Evolutionary conservation across 2,329 filamentous ascomycete species (phyloP), one percentile per base, ranked within the genome.

Genomic region (Botrytis paeoniae): DNA sequence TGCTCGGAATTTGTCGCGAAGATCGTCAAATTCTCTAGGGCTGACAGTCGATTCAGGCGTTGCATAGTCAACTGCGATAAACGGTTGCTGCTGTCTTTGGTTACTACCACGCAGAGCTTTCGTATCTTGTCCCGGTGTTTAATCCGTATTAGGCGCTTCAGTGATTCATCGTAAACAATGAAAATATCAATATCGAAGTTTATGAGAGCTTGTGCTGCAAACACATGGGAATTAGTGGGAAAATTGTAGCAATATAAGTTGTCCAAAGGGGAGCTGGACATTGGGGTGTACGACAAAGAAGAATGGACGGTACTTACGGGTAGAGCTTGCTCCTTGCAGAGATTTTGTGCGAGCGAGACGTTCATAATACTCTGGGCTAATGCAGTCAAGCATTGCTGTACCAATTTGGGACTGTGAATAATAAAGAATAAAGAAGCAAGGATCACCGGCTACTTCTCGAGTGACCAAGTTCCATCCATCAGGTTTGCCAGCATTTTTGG

Each of bases 111-210:
- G 14, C 59, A 54, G 14, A 64, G 37, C 29, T 8, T 54, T 37
- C 18, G 43, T 65, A 71, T 64, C 14, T 3, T 25, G 16, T 54
- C 14, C 35, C 18, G 29, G 35, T 64, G 4, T 39, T 45, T 7
- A 32, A 70, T 51, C 22, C 12, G 8, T 45, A 9, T 45, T 22
- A 45, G 43, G 43, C 20, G 7, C 43, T 16, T 22, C 43, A 22
- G 43, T 45, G 20, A 20, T 22, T 18, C 18, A 9, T 45, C 43
- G 43, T 18, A 18, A 43, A 43, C 41, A 25, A 64, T 22, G 16
- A 71, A 10, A 8, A 35, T 20, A 57, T 71, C 69, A n/a, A 71
- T 25, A 32, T 64, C 18, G n/a, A 71, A 71, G n/a, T 65, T 18
- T 3, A 43, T 6, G 10, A 29, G n/a, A 35, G 37, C 60, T 54